Conservation (phyloP, 2,329 filamentous ascomycete species). For the Colletotrichum godetiae region DNA sequence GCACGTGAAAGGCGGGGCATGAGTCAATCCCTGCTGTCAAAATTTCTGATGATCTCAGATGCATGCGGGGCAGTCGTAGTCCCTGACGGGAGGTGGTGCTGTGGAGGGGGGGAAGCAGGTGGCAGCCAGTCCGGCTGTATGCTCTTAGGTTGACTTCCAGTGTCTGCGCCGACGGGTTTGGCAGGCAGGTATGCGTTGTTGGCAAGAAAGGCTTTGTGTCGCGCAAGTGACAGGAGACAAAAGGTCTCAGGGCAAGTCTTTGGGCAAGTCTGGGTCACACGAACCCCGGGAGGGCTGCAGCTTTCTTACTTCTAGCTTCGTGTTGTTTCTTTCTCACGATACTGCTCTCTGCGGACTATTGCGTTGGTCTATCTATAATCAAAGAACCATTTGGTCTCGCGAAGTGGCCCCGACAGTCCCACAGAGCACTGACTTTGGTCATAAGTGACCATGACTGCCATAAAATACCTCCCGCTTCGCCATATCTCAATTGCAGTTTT, state of each 20-base stretch:
- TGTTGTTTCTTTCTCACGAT: conserved; percentile 12
- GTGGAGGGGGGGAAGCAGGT: conserved; percentile 15
- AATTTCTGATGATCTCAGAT: conserved; percentile 36
- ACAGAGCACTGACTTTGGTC: conserved; percentile 2
- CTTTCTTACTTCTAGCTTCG: conserved; percentile 19
- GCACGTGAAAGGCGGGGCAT: conserved; percentile 36
- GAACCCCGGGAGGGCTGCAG: conserved; percentile 1
- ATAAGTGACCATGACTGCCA: conserved; percentile 1
- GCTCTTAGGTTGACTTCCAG: neutral
- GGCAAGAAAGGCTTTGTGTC: neutral
- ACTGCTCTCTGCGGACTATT: conserved; percentile 6
- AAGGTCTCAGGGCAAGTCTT: neutral
- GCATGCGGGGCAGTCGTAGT: conserved; percentile 33
- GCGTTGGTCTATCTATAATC: conserved; percentile 21
- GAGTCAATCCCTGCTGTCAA: conserved; percentile 31
- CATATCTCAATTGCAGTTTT: conserved; percentile 3
- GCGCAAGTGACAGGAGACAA: neutral
- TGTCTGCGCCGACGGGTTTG: neutral
- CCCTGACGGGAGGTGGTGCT: neutral
- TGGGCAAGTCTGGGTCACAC: conserved; percentile 5
- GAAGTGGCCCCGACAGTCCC: conserved; percentile 7
- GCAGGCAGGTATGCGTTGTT: neutral
- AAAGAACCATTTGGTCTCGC: neutral
- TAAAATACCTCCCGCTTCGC: conserved; percentile 22
- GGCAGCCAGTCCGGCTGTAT: neutral